These are phyloP conservation scores for Discostella pseudostelligera DNA, from an alignment of 108 stramenopile genomes.

Conservation along the genomic window DNA sequence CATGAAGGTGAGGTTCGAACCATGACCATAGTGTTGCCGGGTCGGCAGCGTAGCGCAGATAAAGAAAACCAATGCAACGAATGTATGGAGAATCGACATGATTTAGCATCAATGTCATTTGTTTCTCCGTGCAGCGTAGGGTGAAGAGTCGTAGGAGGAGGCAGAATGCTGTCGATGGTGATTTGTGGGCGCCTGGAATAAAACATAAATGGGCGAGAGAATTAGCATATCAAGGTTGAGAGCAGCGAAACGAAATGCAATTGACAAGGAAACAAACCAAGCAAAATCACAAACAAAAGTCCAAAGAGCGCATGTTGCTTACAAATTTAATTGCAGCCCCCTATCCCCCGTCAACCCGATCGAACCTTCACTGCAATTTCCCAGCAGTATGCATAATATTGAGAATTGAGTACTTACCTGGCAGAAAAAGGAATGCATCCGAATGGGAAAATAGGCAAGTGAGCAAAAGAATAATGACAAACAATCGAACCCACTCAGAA, in stretches of 20 bases:
- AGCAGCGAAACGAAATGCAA: slow-evolving; percentile 1
- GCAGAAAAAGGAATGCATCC: no score
- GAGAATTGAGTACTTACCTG: neutral
- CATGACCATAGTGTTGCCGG: slow-evolving; percentile 82
- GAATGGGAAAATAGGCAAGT: neutral
- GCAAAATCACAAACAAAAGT: neutral
- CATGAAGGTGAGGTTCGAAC: slow-evolving; percentile 89
- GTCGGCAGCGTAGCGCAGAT: slow-evolving; percentile 90
- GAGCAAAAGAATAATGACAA: no score
- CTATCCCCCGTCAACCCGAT: no score
- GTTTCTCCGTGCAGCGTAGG: slow-evolving; percentile 86
- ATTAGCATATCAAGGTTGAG: slow-evolving; percentile 11
- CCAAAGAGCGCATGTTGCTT: slow-evolving; percentile 5
- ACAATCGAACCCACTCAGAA: neutral
- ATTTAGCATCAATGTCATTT: slow-evolving; percentile 87
- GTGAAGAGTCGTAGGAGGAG: slow-evolving; percentile 90
- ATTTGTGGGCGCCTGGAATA: slow-evolving; percentile 59
- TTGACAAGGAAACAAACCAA: neutral
- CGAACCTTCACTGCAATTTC: no score
- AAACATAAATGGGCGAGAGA: neutral
- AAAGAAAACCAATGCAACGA: slow-evolving; percentile 93
- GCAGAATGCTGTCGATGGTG: slow-evolving; percentile 93
- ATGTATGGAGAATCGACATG: slow-evolving; percentile 92
- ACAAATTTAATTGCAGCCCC: slow-evolving; percentile 6
- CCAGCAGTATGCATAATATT: no score